Evolutionary conservation across 2,329 filamentous ascomycete genomes (phyloP), one percentile per base, ranked within the genome.

Genomic region (Calonectria hongkongensis): DNA sequence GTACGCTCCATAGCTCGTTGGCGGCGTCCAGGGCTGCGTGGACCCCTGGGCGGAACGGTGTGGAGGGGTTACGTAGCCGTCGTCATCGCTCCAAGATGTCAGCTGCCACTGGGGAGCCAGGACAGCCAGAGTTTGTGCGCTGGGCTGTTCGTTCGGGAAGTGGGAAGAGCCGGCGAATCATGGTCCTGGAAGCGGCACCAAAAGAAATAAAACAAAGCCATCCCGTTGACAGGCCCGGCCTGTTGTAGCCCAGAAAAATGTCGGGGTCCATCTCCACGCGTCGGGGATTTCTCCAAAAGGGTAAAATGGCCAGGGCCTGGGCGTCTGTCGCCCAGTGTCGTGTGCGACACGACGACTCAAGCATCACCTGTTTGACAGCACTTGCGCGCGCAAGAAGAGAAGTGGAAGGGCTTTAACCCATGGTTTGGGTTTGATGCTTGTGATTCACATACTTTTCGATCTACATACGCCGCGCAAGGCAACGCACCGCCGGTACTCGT

Each of bases 51-150:
- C 18, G 54, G 54, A 62, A 68, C 43, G 33, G 54, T 68, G 66
- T 50, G 66, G 66, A 68, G 66, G 54, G 66, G 66, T 68, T 68
- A 68, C 66, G 66, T 62, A 60, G 66, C 43, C 66, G 25, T 68
- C 54, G 39, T 60, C 39, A 48, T 62, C 66, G 54, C n/a, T 33
- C 27, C 33, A 39, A 43, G 28, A 48, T 47, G 51, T 56, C 51
- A 68, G 25, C 41, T 36, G 48, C 47, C 36, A 33, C 36, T 4
- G 18, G 25, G 64, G 36, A 12, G 45, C 48, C 21, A 48, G 50
- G 48, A 47, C 56, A 8, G 13, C 65, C 41, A 68, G 51, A 54
- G 51, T 68, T 54, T 43, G 56, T 45, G 65, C 10, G 15, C 58
- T 45, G 36, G 41, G 58, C 54, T 58, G 58, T 68, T 58, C 43